Evolutionary conservation across 2,329 filamentous ascomycete genomes (phyloP).

Genomic region (Cladophialophora exuberans): DNA sequence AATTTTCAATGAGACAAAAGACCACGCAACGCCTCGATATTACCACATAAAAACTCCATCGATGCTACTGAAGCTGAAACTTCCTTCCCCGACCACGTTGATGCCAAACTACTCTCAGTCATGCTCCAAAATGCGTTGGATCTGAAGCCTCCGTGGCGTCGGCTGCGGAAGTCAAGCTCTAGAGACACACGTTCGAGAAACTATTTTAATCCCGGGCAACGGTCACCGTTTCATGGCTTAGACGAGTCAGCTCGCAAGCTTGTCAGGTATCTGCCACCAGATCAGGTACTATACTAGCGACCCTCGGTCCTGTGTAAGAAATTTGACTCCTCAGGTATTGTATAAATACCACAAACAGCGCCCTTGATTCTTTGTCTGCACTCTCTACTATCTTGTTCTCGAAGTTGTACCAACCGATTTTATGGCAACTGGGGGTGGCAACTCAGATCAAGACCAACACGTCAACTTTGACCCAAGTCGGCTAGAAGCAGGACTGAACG

Average conservation of each 20-base stretch:
- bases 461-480: constrained; percentile 1
- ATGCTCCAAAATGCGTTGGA: not conserved
- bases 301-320: not conserved
- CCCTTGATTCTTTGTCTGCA: not conserved
- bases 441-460: not conserved
- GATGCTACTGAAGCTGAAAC: not conserved
- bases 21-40: not conserved
- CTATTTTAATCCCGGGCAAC: not conserved
- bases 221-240: not conserved
- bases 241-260: not conserved
- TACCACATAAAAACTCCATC: constrained; percentile 1
- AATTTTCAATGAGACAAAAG: constrained; percentile 3
- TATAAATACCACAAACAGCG: not conserved
- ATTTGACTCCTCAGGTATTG: not conserved
- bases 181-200: not conserved
- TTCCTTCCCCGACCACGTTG: not conserved
- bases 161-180: not conserved
- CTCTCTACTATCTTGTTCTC: not conserved
- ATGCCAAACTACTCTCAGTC: not conserved
- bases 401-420: not conserved
- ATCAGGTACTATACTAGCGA: not conserved
- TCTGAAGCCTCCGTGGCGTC: not conserved
- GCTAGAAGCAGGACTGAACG: constrained; percentile 5
- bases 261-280: not conserved
- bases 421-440: constrained; percentile 1